Evolutionary conservation across 2,329 filamentous ascomycete species (phyloP).

Genomic region (Chaetoscypha palmicola): DNA sequence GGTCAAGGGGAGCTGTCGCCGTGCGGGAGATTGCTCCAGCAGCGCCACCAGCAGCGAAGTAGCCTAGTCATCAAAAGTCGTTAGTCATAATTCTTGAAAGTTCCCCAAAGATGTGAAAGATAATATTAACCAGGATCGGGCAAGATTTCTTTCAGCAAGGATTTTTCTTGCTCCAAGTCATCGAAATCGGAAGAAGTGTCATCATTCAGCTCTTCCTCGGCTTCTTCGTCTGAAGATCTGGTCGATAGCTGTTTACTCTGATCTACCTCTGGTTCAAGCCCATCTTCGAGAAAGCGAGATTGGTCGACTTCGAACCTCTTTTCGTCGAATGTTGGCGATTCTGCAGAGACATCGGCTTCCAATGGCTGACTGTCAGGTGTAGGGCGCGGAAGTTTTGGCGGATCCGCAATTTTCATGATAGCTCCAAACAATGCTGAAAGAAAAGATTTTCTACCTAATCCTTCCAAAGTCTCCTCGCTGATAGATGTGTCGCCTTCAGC

Average conservation of each 20-base stretch:
- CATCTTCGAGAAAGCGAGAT: slow-evolving; percentile 12
- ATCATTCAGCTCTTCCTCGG: slow-evolving; percentile 10
- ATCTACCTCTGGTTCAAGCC: slow-evolving; percentile 4
- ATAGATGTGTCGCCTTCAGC: slow-evolving; percentile 91
- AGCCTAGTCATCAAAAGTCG: slow-evolving; percentile 47
- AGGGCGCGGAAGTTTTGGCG: slow-evolving; percentile 26
- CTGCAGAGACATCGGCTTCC: slow-evolving; percentile 2
- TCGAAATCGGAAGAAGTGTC: slow-evolving; percentile 15
- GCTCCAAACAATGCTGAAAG: slow-evolving; percentile 68
- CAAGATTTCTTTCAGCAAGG: slow-evolving; percentile 37
- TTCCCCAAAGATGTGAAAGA: slow-evolving; percentile 3
- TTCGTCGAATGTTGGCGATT: slow-evolving; percentile 4
- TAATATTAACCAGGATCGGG: slow-evolving; percentile 56
- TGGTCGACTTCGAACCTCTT: slow-evolving; percentile 15
- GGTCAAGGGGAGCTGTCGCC: slow-evolving; percentile 90
- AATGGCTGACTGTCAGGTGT: not conserved
- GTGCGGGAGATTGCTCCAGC: slow-evolving; percentile 93
- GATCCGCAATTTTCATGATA: slow-evolving; percentile 57
- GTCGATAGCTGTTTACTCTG: not conserved
- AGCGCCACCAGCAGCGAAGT: slow-evolving; percentile 91
- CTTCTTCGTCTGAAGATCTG: not conserved
- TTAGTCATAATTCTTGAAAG: slow-evolving; percentile 1
- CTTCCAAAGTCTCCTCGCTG: slow-evolving; percentile 83
- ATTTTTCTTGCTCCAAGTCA: slow-evolving; percentile 17
- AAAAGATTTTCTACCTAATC: slow-evolving; percentile 84